Evolutionary conservation across 2,329 filamentous ascomycete genomes (phyloP), one percentile per base, ranked within the genome.

Genomic region (Stachybotrys chartarum): DNA sequence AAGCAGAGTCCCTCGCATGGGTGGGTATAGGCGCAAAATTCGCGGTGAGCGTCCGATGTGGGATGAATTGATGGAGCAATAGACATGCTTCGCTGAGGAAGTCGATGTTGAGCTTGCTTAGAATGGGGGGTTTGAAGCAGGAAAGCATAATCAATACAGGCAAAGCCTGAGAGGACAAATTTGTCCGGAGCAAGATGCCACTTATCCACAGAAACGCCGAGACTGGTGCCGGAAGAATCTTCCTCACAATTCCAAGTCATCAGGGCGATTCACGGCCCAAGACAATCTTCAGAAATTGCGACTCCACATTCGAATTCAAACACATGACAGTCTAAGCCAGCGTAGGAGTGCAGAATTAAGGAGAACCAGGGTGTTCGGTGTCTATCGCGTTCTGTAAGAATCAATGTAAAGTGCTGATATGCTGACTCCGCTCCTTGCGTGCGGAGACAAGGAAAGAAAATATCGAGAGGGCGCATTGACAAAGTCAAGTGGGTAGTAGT

Each of bases 1-100:
- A 56, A 54, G 53, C 57, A 58, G 52, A 60, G 59, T 62, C 55
- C 51, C 55, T 66, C 57, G 59, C 35, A 14, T 42, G 35, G 35
- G 35, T 55, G 63, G 63, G 60, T 64, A 63, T 65, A 61, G 56
- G 57, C 58, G 59, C 62, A 50, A 50, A 50, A 52, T 50, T 49
- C 24, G 54, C 49, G 50, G 18, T 24, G 35, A 17, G 50, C 39
- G 44, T 52, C 50, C 32, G 50, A 54, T 52, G 51, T 48, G 31
- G 49, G 42, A 30, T 39, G 42, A 49, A 14, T 14, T 42, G 35
- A 42, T 42, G 14, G 35, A 14, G 14, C 35, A 42, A 42, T 10
- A 42, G 8, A 14, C 35, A 42, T 42, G 35, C 35, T 42, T 42
- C 35, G 35, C 35, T 42, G 14, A 42, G 35, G 35, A 42, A 42